These are phyloP conservation scores for Euphrasia arctica DNA, from an alignment of 305 asterid genomes.

Conservation along the genomic window DNA sequence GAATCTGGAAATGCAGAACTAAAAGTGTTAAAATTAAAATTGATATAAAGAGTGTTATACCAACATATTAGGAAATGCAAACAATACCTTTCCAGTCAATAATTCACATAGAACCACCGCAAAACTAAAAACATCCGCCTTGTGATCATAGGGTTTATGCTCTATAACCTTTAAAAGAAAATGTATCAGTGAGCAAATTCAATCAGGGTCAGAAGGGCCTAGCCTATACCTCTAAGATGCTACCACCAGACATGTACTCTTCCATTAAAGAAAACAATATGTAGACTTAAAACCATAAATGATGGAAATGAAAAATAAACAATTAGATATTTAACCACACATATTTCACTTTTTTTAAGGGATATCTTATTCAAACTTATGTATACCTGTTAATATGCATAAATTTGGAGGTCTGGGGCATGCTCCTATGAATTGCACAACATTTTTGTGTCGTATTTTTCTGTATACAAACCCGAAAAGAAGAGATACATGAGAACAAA, in stretches of 20 bases:
- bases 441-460: slow-evolving; percentile 94
- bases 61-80: background rate
- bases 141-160: slow-evolving; percentile 88
- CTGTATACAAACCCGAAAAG: slow-evolving; percentile 37
- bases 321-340: background rate
- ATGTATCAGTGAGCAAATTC: slow-evolving; percentile 26
- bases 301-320: background rate
- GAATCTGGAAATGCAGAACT: slow-evolving; percentile 49
- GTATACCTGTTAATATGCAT: slow-evolving; percentile 84
- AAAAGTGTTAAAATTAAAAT: background rate
- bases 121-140: slow-evolving; percentile 88
- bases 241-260: slow-evolving; percentile 97
- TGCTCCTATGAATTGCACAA: slow-evolving; percentile 95
- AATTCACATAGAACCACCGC: slow-evolving; percentile 91
- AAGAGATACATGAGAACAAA: slow-evolving; percentile 7
- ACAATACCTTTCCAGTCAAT: slow-evolving; percentile 81
- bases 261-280: slow-evolving; percentile 29
- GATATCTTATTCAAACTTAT: slow-evolving; percentile 7
- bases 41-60: slow-evolving; percentile 6
- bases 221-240: slow-evolving; percentile 32
- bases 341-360: too few relatives aligned
- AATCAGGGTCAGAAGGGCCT: too few relatives aligned
- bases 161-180: slow-evolving; percentile 76
- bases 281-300: slow-evolving; percentile 13
- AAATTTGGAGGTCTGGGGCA: slow-evolving; percentile 87